phyloP scores from a whole-genome alignment of 1,284 basidiomycete genomes.

The Boletus calvinii region DNA sequence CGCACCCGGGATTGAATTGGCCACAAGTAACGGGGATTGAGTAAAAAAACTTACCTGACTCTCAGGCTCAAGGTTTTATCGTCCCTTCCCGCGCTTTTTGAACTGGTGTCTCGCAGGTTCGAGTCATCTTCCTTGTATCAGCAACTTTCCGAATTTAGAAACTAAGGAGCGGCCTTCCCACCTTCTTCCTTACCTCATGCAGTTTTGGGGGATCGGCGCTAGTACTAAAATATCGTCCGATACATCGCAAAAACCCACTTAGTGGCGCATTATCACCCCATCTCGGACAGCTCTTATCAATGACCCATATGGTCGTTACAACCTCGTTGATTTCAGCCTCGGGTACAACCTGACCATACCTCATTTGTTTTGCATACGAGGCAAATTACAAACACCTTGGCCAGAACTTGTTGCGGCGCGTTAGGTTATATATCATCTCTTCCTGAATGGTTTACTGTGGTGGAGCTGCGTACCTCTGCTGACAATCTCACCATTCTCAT shows the following conservation, averaged over 20 bases:
- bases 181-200: conserved; percentile 12
- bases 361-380: conserved; percentile 2
- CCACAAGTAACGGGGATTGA: not conserved
- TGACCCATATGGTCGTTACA: not conserved
- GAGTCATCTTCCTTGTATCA: not conserved
- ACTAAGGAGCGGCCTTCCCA: not conserved
- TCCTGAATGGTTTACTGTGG: not conserved
- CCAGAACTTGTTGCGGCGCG: not conserved
- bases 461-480: not conserved
- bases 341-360: conserved; percentile 9
- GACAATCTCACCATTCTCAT: not conserved
- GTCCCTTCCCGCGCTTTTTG: not conserved
- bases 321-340: not conserved
- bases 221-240: not conserved
- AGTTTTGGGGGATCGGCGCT: not conserved
- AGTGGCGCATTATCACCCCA: conserved; percentile 15
- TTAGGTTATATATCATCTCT: conserved; percentile 3
- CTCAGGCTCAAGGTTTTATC: not conserved
- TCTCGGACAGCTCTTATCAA: conserved; percentile 9
- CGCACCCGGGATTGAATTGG: not conserved
- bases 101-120: not conserved
- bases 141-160: not conserved
- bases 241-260: not conserved
- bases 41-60: not conserved
- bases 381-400: conserved; percentile 7